Conservation (phyloP, 2,329 filamentous ascomycete species). For the Plectosphaerella cucumerina region DNA sequence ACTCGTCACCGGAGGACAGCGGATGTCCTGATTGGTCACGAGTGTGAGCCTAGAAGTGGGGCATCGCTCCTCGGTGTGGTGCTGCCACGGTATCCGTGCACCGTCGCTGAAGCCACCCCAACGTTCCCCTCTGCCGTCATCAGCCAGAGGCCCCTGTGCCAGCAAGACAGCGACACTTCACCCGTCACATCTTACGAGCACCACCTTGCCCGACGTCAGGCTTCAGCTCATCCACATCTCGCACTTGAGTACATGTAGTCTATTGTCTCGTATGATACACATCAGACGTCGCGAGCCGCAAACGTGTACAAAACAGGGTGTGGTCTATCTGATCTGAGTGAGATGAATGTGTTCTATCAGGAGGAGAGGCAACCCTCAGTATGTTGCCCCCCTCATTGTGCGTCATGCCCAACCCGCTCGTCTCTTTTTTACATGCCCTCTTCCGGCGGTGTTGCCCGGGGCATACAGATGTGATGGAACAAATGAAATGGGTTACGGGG, state of each 20-base stretch:
- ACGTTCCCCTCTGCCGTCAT: too few species aligned
- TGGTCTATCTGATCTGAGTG: constrained; percentile 12
- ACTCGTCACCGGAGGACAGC: too few species aligned
- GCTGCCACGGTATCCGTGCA: too few species aligned
- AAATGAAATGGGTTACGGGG: constrained; percentile 1
- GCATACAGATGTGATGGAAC: constrained; percentile 12
- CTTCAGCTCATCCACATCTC: too few species aligned
- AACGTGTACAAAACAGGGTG: constrained; percentile 11
- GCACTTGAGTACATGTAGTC: neutral
- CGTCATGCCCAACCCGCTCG: neutral
- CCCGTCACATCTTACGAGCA: too few species aligned
- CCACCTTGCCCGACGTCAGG: too few species aligned
- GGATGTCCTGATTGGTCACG: too few species aligned
- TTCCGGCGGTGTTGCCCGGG: constrained; percentile 9
- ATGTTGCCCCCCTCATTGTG: neutral
- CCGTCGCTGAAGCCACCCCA: too few species aligned
- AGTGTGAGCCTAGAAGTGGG: too few species aligned
- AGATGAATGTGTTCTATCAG: constrained; percentile 13
- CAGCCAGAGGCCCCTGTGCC: too few species aligned
- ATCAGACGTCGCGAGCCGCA: neutral
- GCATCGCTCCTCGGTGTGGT: too few species aligned
- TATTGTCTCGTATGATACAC: constrained; percentile 3
- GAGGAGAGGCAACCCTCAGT: neutral
- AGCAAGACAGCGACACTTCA: too few species aligned
- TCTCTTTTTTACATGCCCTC: constrained; percentile 13